Conservation (phyloP, 768 basidiomycete genomes). For the Boletus eberwhitei region DNA sequence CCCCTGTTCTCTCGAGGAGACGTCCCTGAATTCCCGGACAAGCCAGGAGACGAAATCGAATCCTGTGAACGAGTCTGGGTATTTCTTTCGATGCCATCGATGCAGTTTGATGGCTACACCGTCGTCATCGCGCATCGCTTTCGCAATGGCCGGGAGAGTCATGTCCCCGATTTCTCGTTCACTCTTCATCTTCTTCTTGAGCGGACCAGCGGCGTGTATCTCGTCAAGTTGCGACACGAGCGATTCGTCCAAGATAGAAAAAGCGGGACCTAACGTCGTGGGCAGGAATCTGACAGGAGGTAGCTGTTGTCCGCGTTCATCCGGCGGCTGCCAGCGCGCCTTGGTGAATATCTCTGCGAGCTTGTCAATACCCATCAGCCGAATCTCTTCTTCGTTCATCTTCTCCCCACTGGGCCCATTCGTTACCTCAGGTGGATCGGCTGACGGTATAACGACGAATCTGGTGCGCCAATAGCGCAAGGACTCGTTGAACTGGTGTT, state of each 20-base stretch:
- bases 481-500: slow-evolving; percentile 75
- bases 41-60: slow-evolving; percentile 91
- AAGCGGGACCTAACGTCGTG: slow-evolving; percentile 80
- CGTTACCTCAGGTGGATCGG: slow-evolving; percentile 57
- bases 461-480: slow-evolving; percentile 92
- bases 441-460: slow-evolving; percentile 87
- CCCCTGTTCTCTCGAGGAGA: slow-evolving; percentile 77
- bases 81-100: slow-evolving; percentile 73
- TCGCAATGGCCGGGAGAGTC: slow-evolving; percentile 61
- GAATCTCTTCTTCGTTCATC: slow-evolving; percentile 82
- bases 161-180: slow-evolving; percentile 69
- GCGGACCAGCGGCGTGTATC: slow-evolving; percentile 69
- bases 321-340: slow-evolving; percentile 69
- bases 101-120: slow-evolving; percentile 82
- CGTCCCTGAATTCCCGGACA: slow-evolving; percentile 85
- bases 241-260: slow-evolving; percentile 74
- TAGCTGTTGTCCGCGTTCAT: slow-evolving; percentile 37
- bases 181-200: slow-evolving; percentile 78
- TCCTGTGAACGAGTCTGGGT: slow-evolving; percentile 84
- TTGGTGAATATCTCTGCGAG: slow-evolving; percentile 86
- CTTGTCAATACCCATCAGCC: slow-evolving; percentile 86
- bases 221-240: slow-evolving; percentile 80
- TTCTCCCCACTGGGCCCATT: slow-evolving; percentile 66
- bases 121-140: slow-evolving; percentile 82
- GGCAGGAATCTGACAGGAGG: slow-evolving; percentile 74